Conservation (phyloP, 176 grass and related monocot genomes). For the Saccharum spontaneum region DNA sequence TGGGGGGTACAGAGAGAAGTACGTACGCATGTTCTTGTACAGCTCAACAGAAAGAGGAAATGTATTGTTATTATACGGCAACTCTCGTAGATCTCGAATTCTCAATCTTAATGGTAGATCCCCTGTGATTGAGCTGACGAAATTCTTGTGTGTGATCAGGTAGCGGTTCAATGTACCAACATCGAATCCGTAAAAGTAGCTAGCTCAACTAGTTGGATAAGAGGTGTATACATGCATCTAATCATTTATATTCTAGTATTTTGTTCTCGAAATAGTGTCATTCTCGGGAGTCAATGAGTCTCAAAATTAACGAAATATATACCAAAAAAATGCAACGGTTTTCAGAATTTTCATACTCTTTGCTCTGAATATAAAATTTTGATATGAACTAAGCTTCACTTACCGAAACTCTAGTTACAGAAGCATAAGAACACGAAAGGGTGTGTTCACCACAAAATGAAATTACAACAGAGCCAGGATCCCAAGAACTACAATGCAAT, state of each 20-base stretch:
- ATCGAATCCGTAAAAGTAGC: neutral
- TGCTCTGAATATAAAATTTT: neutral
- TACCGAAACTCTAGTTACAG: constrained; percentile 19
- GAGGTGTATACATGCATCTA: neutral
- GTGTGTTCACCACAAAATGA: constrained; percentile 16
- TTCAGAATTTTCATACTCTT: neutral
- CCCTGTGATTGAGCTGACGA: neutral
- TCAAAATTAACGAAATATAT: neutral
- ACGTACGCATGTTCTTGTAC: constrained; percentile 30
- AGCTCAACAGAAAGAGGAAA: constrained; percentile 14
- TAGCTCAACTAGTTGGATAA: neutral
- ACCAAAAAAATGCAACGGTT: neutral
- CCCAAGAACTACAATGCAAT: constrained; percentile 13
- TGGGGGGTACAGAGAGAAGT: neutral
- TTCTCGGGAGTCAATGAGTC: too few relatives aligned
- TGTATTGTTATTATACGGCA: neutral
- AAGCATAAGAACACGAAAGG: constrained; percentile 5
- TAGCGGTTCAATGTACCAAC: neutral
- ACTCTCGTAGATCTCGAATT: constrained; percentile 29
- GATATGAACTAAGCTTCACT: neutral
- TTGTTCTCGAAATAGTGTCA: too few relatives aligned
- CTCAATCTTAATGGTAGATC: constrained; percentile 6
- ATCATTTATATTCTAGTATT: too few relatives aligned
- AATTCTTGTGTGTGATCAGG: neutral
- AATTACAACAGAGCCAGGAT: constrained; percentile 25